These are phyloP conservation scores for Xylariaceae sp. DNA, from an alignment of 2,329 filamentous ascomycete species.

Conservation along the genomic window DNA sequence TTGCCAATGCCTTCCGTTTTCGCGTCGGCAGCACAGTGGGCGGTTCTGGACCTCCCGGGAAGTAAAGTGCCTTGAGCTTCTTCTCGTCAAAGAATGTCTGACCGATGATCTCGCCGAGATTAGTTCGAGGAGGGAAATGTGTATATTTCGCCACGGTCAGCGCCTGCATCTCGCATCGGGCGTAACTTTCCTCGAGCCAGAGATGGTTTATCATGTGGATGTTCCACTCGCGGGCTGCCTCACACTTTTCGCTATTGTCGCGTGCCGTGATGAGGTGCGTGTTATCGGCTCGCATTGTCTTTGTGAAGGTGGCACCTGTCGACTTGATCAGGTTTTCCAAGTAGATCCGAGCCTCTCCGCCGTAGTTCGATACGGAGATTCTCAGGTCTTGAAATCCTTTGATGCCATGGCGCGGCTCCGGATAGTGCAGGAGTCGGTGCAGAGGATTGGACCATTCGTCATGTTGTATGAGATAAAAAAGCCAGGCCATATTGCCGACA, in stretches of 20 bases:
- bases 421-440: conserved; percentile 82
- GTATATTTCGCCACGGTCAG: conserved; percentile 71
- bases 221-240: conserved; percentile 87
- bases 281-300: conserved; percentile 91
- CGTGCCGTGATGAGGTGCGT: conserved; percentile 93
- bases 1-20: conserved; percentile 46
- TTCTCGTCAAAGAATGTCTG: conserved; percentile 72
- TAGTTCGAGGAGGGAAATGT: conserved; percentile 82
- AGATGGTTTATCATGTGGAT: conserved; percentile 88
- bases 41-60: conserved; percentile 53
- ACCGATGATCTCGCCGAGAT: conserved; percentile 87
- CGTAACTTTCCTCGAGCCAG: conserved; percentile 97
- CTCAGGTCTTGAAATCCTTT: conserved; percentile 69
- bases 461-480: conserved; percentile 85
- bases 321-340: conserved; percentile 86
- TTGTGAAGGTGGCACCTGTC: conserved; percentile 82
- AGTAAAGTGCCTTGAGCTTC: conserved; percentile 60
- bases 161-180: conserved; percentile 72
- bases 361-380: conserved; percentile 94
- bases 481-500: conserved; percentile 88
- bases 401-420: conserved; percentile 69
- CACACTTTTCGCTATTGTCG: conserved; percentile 84
- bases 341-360: conserved; percentile 87
- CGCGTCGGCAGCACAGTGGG: conserved; percentile 39
- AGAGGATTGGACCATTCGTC: conserved; percentile 86